These are phyloP conservation scores for Pythium sukuiense DNA, from an alignment of 352 stramenopile genomes.

Conservation along the genomic window DNA sequence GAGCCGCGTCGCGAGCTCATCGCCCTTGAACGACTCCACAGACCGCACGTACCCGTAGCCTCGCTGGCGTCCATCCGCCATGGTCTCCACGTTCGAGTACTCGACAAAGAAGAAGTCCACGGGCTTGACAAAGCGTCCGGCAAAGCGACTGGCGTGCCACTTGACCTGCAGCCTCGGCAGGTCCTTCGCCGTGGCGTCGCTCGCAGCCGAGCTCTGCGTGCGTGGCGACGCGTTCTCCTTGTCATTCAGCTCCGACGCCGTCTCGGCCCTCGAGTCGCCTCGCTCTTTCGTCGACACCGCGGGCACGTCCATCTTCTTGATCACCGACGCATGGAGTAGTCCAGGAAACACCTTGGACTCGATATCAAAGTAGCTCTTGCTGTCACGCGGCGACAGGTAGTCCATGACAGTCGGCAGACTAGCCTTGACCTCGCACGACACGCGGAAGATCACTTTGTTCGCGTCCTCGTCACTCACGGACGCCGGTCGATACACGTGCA, in stretches of 20 bases:
- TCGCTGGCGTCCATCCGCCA: conserved; percentile 59
- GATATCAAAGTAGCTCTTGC: conserved; percentile 75
- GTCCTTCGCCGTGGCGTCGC: conserved; percentile 38
- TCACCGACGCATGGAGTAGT: conserved; percentile 71
- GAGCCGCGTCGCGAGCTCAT: conserved; percentile 69
- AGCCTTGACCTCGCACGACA: conserved; percentile 84
- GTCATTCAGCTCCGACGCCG: not conserved
- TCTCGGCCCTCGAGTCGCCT: not conserved
- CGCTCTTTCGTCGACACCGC: conserved; percentile 21
- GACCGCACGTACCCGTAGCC: conserved; percentile 80
- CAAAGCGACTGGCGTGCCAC: conserved; percentile 84
- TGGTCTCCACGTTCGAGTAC: conserved; percentile 78
- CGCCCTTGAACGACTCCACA: conserved; percentile 80
- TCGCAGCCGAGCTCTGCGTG: conserved; percentile 42
- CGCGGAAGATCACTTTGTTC: conserved; percentile 76
- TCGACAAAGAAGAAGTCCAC: conserved; percentile 89
- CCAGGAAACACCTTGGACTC: conserved; percentile 83
- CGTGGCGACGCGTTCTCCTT: conserved; percentile 32
- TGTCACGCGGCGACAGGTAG: conserved; percentile 69
- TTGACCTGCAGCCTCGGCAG: conserved; percentile 82
- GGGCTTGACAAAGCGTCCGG: conserved; percentile 77
- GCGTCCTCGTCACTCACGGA: conserved; percentile 47
- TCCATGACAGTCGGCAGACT: conserved; percentile 79
- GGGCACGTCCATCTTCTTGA: conserved; percentile 75
- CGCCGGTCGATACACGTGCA: conserved; percentile 71